Percentiles rank a stretch among this genome's conserved stretches.
Conservation (phyloP, 768 basidiomycete genomes). For the Austroboletus festivus region DNA sequence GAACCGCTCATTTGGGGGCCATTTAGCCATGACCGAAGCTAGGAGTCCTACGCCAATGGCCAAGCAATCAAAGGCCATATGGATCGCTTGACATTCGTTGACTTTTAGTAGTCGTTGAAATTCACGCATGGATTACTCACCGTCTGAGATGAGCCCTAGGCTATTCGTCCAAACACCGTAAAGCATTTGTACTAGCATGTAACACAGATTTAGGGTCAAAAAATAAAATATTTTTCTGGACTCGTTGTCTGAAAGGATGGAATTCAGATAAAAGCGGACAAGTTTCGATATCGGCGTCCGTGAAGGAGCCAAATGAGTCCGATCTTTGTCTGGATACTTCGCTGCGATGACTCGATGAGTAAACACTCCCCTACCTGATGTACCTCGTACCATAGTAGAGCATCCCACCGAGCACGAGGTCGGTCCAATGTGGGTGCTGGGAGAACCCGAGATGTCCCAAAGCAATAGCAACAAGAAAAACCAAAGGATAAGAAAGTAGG, state of each 20-base stretch:
- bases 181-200: constrained; percentile 96
- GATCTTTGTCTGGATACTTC: constrained; percentile 48
- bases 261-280: constrained; percentile 75
- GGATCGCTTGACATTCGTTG: constrained; percentile 67
- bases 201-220: constrained; percentile 87
- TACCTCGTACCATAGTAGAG: constrained; percentile 59
- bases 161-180: constrained; percentile 99
- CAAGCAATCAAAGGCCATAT: constrained; percentile 99
- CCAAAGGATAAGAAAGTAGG: constrained; percentile 53
- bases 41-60: constrained; percentile 94
- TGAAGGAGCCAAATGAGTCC: constrained; percentile 40
- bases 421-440: constrained; percentile 56
- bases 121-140: constrained; percentile 42
- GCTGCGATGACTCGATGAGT: constrained; percentile 34
- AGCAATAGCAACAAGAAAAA: constrained; percentile 45
- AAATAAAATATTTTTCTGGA: constrained; percentile 97
- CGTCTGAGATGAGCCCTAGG: constrained; percentile 93
- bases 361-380: neutral
- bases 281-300: constrained; percentile 54
- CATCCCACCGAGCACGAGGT: constrained; percentile 53
- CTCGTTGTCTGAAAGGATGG: constrained; percentile 87
- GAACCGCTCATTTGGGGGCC: constrained; percentile 92
- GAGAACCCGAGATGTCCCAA: constrained; percentile 64
- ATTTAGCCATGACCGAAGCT: constrained; percentile 96
- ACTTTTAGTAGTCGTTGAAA: constrained; percentile 3